Evolutionary conservation across 768 basidiomycete species (phyloP), one percentile per base, ranked within the genome.

Genomic region (Leucocoprinus sp.): DNA sequence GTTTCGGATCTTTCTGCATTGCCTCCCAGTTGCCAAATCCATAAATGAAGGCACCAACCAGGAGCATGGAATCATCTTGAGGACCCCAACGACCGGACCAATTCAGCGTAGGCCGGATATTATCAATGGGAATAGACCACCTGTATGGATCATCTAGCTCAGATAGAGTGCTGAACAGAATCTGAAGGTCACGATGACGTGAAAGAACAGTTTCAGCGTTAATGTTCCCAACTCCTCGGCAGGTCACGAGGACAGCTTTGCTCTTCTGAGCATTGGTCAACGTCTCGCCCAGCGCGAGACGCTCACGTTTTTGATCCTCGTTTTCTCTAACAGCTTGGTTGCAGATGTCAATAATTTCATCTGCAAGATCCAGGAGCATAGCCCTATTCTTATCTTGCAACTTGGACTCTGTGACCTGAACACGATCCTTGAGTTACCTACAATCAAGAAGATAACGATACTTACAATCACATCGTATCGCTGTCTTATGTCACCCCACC

Each of bases 11-110:
- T 65, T 93, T 89, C 45, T 80, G 78, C 74, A 98, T 98, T 19
- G 77, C 75, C 59, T 98, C 96, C 96, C 96, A 99, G 57, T 86
- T 89, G 11, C 93, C 95, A 59, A 98, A 95, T 15, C 96, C 96
- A 55, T 98, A 85, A 15, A 84, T 57, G 70, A 75, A 97, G 8
- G 96, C 91, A 27, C 96, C 96, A 37, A 97, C 84, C 28, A 99
- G 76, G 14, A 99, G 73, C 80, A 93, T 89, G 3, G 93, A 82
- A 61, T 99, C 96, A 54, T 98, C 93, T 50, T 81, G 78, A 24
- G 84, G 78, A 14, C 80, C 82, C 96, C 96, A 99, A 37, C 90
- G 83, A 48, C 93, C 92, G 29, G 89, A 91, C 95, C 96, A 98
- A 59, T 93, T 93, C 42, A 91, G 76, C 1, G 92, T 95, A 26